These are phyloP conservation scores for Microcyclospora pomicola DNA, from an alignment of 2,329 filamentous ascomycete genomes.

Conservation along the genomic window DNA sequence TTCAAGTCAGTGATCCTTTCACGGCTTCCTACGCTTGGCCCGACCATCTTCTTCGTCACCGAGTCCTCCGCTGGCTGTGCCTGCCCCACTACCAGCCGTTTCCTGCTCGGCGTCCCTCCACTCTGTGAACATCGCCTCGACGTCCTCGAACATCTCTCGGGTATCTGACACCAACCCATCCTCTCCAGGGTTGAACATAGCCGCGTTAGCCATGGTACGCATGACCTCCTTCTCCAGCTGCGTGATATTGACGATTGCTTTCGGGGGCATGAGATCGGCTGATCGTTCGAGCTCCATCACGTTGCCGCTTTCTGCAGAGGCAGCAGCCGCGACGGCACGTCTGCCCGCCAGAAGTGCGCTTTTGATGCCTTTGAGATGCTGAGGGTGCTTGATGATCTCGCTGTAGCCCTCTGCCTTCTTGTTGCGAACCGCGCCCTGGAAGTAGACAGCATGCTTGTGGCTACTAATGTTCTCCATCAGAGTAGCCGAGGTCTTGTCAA, in stretches of 20 bases:
- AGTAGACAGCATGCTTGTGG: slow-evolving; percentile 40
- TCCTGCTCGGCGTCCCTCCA: slow-evolving; percentile 56
- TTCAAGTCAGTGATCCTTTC: background rate
- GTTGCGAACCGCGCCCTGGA: slow-evolving; percentile 35
- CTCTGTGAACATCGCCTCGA: slow-evolving; percentile 63
- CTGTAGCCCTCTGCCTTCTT: slow-evolving; percentile 39
- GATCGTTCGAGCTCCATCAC: slow-evolving; percentile 52
- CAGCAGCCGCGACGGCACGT: slow-evolving; percentile 44
- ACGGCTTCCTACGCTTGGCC: slow-evolving; percentile 2
- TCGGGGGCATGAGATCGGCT: slow-evolving; percentile 68
- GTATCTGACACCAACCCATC: slow-evolving; percentile 81
- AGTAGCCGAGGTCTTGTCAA: slow-evolving; percentile 32
- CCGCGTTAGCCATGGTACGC: slow-evolving; percentile 93
- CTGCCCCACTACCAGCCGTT: slow-evolving; percentile 1
- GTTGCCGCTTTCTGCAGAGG: slow-evolving; percentile 17
- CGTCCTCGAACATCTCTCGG: slow-evolving; percentile 76
- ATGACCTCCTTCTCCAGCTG: slow-evolving; percentile 89
- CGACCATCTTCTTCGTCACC: slow-evolving; percentile 17
- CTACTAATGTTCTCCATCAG: slow-evolving; percentile 39
- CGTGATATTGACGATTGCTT: slow-evolving; percentile 80
- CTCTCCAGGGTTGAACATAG: slow-evolving; percentile 96
- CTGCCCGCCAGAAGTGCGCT: slow-evolving; percentile 33
- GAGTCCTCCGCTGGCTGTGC: background rate
- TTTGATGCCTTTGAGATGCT: slow-evolving; percentile 38
- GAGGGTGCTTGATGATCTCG: slow-evolving; percentile 38